phyloP scores from a whole-genome alignment of 306 rosid genomes.

The Lupinus albus region DNA sequence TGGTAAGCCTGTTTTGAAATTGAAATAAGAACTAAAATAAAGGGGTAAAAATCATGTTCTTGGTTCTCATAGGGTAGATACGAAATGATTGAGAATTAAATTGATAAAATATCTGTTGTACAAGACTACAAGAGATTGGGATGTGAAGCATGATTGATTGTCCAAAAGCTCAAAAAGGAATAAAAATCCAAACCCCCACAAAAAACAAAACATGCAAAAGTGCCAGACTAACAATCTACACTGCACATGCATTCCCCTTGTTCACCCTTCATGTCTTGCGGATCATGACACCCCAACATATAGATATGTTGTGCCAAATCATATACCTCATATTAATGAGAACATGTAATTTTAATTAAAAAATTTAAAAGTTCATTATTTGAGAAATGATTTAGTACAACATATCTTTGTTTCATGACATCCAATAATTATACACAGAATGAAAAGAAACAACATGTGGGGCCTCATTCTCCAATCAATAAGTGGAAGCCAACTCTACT shows the following conservation, averaged over 20 bases:
- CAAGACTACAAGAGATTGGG: conserved; percentile 3
- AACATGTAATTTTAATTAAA: too few relatives aligned
- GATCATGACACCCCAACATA: too few relatives aligned
- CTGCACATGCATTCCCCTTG: conserved; percentile 58
- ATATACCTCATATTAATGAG: too few relatives aligned
- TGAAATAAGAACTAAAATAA: background rate
- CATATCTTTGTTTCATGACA: too few relatives aligned
- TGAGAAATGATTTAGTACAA: too few relatives aligned
- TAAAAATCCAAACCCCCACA: conserved; percentile 50
- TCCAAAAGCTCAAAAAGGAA: conserved; percentile 43
- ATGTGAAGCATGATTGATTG: conserved; percentile 54
- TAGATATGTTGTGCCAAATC: too few relatives aligned
- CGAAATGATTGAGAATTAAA: conserved; percentile 40
- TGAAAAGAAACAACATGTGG: too few relatives aligned
- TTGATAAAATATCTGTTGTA: conserved; percentile 21
- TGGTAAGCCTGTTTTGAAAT: conserved; percentile 21
- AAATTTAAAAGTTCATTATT: too few relatives aligned
- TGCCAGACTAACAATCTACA: conserved; percentile 62
- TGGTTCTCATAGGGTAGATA: conserved; percentile 25
- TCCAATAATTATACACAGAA: too few relatives aligned
- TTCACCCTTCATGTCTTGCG: too few relatives aligned
- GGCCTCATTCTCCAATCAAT: too few relatives aligned
- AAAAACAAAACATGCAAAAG: conserved; percentile 55
- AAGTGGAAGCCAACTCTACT: too few relatives aligned
- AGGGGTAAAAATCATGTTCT: conserved; percentile 22